Base-by-base conservation (phyloP, 805 yeast species). In the Wickerhamomyces kurtzmanii region DNA sequence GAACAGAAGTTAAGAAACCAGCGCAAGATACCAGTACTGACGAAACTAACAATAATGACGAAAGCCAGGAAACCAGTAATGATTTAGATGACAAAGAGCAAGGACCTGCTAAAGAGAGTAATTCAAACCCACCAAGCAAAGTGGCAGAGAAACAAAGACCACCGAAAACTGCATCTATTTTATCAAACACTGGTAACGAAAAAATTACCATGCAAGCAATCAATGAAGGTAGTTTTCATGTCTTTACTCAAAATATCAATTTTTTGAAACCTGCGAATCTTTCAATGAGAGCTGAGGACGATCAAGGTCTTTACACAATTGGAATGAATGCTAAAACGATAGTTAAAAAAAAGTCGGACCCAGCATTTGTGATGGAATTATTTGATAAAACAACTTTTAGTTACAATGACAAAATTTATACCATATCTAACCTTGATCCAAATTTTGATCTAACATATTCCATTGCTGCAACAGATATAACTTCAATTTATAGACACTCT, bases 401-500 rank as follows among this genome's bases (percentile, higher is more conserved):
- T 3, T 36, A 36, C 21, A 27, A 33, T 4, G 38, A 22, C 2
- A 15, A 15, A n/a, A 18, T 17, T 1, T 37, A 31, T 28, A 23
- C n/a, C 1, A 34, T 45, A 7, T 10, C 31, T 3, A 28, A 24
- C 6, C 34, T 44, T 13, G 10, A 13, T 4, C 51, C 51, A 27
- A 43, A 41, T 23, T 36, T 25, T 21, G 49, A 40, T 9, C n/a
- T 44, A 21, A 36, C 47, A 5, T 37, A 19, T 27, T 49, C 49
- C 4, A 53, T 89, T 12, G 52, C 85, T 3, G 54, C 57, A 8
- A 68, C 93, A 0, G 69, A 83, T 32, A 29, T 33, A 7, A 47
- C 51, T 12, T 43, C 49, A 13, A 70, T 75, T 41, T 85, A 75
- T 67, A 63, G 75, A 49, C 72, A 66, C 33, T 68, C 74, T 0